Base-by-base conservation (phyloP, 75 land plant species). In the Larix kaempferi region DNA sequence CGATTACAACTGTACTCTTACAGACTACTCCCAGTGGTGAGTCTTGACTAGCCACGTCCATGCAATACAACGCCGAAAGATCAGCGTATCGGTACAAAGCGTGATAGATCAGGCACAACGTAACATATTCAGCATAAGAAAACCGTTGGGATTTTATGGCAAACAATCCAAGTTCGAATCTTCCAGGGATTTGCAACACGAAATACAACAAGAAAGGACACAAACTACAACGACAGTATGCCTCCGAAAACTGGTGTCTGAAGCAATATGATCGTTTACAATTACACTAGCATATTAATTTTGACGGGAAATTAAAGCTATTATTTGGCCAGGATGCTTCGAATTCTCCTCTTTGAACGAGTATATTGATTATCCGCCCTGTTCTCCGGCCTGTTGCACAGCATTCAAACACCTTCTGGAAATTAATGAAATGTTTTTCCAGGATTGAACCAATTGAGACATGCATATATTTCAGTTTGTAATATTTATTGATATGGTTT, bases 241-340 rank as follows among this genome's bases (percentile, higher is more conserved):
- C 71, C 71, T 14, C n/a, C 44, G 41, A 37, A 66, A 15, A 8
- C 71, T 4, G n/a, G n/a, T 6, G 37, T 16, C 37, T 66, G 21
- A 35, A 13, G 1, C 16, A 17, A 35, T 29, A 29, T 29, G 33
- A 29, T 29, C 35, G 15, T 12, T 64, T 26, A 64, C 2, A 29
- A 12, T 29, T 16, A 64, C 4, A 29, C 67, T 64, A 64, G 29
- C 3, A 64, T 37, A 66, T 6, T 37, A 33, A 16, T 17, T 35
- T 66, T 17, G 17, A 66, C 71, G 6, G 71, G 1, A 63, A 63
- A 63, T 27, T 63, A 5, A 1, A 33, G 29, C 41, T 35, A 2
- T 66, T 17, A 66, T 66, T 66, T 66, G 17, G 71, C 71, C 33
- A 35, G 41, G n/a, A 66, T 35, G n/a, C 10, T 16, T 66, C 71